Evolutionary conservation across 352 stramenopile species (phyloP).

Genomic region (Phytophthora boehmeriae): DNA sequence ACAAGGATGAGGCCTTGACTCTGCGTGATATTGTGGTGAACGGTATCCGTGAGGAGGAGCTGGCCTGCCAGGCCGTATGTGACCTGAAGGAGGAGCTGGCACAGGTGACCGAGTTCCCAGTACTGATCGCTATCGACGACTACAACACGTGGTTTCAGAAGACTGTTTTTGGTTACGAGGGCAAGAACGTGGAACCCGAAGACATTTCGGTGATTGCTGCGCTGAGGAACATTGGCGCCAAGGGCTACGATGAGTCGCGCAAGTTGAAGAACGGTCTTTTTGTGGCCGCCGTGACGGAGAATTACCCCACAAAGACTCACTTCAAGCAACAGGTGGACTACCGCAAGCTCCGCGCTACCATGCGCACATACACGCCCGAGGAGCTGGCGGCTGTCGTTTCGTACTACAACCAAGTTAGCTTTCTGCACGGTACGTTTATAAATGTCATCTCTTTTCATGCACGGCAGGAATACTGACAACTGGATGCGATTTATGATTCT

Average conservation of each 20-base stretch:
- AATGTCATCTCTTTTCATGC: not conserved
- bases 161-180: slow-evolving; percentile 89
- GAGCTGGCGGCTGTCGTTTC: slow-evolving; percentile 76
- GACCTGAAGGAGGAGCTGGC: slow-evolving; percentile 82
- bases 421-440: slow-evolving; percentile 58
- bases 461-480: slow-evolving; percentile 1
- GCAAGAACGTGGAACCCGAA: slow-evolving; percentile 64
- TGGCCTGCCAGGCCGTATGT: slow-evolving; percentile 80
- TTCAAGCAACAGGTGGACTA: slow-evolving; percentile 89
- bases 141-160: slow-evolving; percentile 90
- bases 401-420: slow-evolving; percentile 88
- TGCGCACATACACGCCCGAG: slow-evolving; percentile 80
- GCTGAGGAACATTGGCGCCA: slow-evolving; percentile 67
- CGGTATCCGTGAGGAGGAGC: slow-evolving; percentile 82
- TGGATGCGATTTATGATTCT: slow-evolving; percentile 8
- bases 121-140: slow-evolving; percentile 88
- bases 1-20: slow-evolving; percentile 64
- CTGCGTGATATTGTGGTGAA: slow-evolving; percentile 80
- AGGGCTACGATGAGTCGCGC: slow-evolving; percentile 64
- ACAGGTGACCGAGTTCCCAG: slow-evolving; percentile 81
- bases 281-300: slow-evolving; percentile 81
- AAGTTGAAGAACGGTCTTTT: slow-evolving; percentile 85
- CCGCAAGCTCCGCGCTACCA: slow-evolving; percentile 70
- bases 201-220: slow-evolving; percentile 87
- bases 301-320: slow-evolving; percentile 76